Evolutionary conservation across 2,329 filamentous ascomycete species (phyloP).

Genomic region (Ploettnerulaceae sp.): DNA sequence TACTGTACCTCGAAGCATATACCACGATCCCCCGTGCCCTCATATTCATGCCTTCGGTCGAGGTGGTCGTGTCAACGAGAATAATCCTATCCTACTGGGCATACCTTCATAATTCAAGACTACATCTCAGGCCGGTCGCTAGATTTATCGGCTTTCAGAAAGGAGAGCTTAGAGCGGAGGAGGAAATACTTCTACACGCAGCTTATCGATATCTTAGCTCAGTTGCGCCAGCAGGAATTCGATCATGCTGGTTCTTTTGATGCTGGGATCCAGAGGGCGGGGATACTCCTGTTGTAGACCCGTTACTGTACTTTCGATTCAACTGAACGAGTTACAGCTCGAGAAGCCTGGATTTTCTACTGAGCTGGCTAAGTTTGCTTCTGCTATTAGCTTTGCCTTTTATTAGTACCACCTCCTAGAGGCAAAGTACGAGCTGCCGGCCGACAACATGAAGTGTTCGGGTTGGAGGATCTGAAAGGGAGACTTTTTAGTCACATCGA

Average conservation of each 20-base stretch:
- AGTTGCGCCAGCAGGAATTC: constrained; percentile 13
- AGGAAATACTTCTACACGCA: constrained; percentile 12
- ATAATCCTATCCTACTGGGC: constrained; percentile 10
- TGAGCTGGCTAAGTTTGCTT: neutral
- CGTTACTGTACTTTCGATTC: constrained; percentile 10
- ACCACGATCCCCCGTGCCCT: neutral
- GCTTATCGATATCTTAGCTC: constrained; percentile 12
- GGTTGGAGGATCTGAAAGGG: neutral
- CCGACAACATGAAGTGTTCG: neutral
- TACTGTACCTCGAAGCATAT: neutral
- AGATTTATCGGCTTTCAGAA: constrained; percentile 7
- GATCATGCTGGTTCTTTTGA: constrained; percentile 10
- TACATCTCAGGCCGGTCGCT: constrained; percentile 12
- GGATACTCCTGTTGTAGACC: constrained; percentile 11
- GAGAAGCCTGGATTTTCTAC: neutral
- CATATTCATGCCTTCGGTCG: neutral
- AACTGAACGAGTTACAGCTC: constrained; percentile 11
- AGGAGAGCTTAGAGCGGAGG: neutral
- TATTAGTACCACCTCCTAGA: neutral
- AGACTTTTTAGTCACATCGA: neutral
- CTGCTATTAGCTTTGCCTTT: neutral
- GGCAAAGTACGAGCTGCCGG: neutral
- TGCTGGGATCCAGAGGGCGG: constrained; percentile 10
- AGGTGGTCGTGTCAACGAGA: constrained; percentile 6
- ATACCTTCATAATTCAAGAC: constrained; percentile 10